Conservation (phyloP, 495 filamentous ascomycete genomes). For the Lophiostoma macrostomum region DNA sequence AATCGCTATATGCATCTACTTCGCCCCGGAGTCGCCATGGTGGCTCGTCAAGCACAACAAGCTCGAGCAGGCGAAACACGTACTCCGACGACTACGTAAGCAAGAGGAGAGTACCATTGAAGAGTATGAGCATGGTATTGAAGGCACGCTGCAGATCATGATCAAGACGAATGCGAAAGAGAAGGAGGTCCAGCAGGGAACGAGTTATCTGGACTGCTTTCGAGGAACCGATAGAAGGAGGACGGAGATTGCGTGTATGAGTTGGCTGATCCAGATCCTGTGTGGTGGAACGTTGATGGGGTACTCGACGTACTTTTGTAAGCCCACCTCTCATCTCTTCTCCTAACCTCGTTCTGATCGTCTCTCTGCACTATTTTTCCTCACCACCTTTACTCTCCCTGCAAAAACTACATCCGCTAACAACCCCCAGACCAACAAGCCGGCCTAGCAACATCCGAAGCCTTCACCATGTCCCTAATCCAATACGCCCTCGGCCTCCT, state of each 20-base stretch:
- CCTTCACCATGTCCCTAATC: conserved; percentile 68
- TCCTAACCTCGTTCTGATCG: too few relatives aligned
- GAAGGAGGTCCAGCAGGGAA: conserved; percentile 61
- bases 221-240: conserved; percentile 68
- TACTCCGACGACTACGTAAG: conserved; percentile 56
- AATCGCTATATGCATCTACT: conserved; percentile 53
- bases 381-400: too few relatives aligned
- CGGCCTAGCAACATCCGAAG: conserved; percentile 53
- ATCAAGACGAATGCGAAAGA: conserved; percentile 73
- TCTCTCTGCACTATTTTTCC: too few relatives aligned
- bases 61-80: conserved; percentile 61
- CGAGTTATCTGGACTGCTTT: conserved; percentile 70
- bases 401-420: neutral
- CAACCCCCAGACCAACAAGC: conserved; percentile 51
- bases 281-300: conserved; percentile 61
- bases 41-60: conserved; percentile 72
- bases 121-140: conserved; percentile 57
- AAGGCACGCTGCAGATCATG: conserved; percentile 64
- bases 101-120: conserved; percentile 54
- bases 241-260: conserved; percentile 68
- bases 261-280: conserved; percentile 78
- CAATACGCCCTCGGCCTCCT: conserved; percentile 72
- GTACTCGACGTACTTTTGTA: conserved; percentile 73
- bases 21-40: conserved; percentile 76
- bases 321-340: neutral